Conservation (phyloP, 2,329 filamentous ascomycete species). For the Hypoxylon sp. region DNA sequence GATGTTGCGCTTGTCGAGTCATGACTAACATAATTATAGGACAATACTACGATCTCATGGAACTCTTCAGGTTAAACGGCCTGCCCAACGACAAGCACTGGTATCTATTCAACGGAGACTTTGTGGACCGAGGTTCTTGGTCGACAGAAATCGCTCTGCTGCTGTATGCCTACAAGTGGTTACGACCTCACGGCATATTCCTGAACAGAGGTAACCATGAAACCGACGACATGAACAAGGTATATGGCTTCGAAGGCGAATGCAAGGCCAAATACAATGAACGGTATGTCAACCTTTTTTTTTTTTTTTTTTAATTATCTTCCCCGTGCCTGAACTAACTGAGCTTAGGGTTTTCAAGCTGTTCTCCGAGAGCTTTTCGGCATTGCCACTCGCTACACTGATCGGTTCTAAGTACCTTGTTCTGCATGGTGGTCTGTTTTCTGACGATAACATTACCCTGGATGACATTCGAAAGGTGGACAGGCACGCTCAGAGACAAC, state of each 20-base stretch:
- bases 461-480: constrained; percentile 95
- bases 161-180: constrained; percentile 96
- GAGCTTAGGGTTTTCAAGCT: constrained; percentile 80
- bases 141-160: constrained; percentile 95
- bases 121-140: constrained; percentile 97
- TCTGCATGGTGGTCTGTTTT: constrained; percentile 94
- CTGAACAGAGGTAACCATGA: constrained; percentile 98
- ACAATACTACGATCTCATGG: constrained; percentile 96
- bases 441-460: constrained; percentile 88
- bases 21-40: constrained; percentile 58
- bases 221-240: constrained; percentile 98
- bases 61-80: constrained; percentile 93
- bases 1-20: background rate
- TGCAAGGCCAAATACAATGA: constrained; percentile 99
- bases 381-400: constrained; percentile 87
- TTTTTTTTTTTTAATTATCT: background rate
- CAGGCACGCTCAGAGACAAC: constrained; percentile 88
- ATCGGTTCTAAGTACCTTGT: constrained; percentile 92
- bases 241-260: constrained; percentile 98
- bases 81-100: constrained; percentile 84
- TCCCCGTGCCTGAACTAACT: constrained; percentile 32
- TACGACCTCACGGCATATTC: constrained; percentile 87
- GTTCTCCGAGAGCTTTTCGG: constrained; percentile 98
- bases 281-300: constrained; percentile 54
- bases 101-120: constrained; percentile 98